Percentiles rank a stretch among this genome's conserved stretches.
phyloP scores from a whole-genome alignment of 1,284 basidiomycete species.

The Marasmius sp. region DNA sequence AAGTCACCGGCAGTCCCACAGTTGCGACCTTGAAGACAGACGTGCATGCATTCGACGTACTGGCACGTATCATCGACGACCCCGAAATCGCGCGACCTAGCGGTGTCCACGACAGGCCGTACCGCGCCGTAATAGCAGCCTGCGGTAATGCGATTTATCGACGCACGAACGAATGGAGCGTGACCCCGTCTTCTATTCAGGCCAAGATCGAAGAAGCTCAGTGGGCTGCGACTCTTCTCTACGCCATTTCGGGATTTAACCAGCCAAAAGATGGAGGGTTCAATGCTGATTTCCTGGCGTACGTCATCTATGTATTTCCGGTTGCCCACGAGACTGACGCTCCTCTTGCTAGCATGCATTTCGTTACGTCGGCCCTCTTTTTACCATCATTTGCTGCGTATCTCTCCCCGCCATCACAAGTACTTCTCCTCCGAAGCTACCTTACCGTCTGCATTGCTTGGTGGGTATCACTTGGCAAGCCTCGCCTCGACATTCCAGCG shows the following conservation, averaged over 20 bases:
- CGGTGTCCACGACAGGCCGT: neutral
- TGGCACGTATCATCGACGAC: neutral
- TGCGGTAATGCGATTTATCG: neutral
- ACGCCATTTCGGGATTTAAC: neutral
- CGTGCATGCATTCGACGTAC: neutral
- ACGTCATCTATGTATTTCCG: neutral
- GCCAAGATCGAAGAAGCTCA: neutral
- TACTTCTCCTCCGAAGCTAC: neutral
- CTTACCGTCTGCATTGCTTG: neutral
- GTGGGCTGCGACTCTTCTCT: neutral
- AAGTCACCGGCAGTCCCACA: neutral
- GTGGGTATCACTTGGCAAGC: constrained; percentile 6
- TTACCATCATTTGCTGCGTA: neutral
- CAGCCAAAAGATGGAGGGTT: neutral
- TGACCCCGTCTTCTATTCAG: neutral
- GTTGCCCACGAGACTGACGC: neutral
- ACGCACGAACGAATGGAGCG: neutral
- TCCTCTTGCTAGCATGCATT: neutral
- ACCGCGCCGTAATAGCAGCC: neutral
- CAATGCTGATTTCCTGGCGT: neutral
- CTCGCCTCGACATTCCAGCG: neutral
- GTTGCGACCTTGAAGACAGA: neutral
- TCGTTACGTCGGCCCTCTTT: neutral
- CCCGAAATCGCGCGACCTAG: neutral
- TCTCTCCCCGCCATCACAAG: neutral